Conservation (phyloP, 1,284 basidiomycete genomes). For the Apiotrichum akiyoshidainum region DNA sequence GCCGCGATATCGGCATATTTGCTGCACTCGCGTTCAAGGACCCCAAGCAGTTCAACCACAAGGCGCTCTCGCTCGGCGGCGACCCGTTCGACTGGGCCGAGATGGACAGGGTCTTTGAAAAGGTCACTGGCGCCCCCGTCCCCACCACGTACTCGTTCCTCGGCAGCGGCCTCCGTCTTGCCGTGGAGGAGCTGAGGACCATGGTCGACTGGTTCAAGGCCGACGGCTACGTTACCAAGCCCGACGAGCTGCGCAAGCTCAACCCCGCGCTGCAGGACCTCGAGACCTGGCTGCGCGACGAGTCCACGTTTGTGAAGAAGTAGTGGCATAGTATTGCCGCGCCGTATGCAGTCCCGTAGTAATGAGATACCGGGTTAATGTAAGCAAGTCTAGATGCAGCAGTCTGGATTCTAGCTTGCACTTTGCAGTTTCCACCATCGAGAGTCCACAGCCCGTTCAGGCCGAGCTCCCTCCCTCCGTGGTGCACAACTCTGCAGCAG, state of each 20-base stretch:
- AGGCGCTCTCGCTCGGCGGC: slow-evolving; percentile 25
- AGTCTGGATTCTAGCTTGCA: too few species aligned
- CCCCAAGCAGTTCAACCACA: slow-evolving; percentile 8
- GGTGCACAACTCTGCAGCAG: too few species aligned
- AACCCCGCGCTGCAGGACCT: slow-evolving; percentile 6
- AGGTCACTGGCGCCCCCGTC: slow-evolving; percentile 18
- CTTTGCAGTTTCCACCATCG: too few species aligned
- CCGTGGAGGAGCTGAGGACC: slow-evolving; percentile 6
- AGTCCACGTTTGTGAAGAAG: slow-evolving; percentile 8
- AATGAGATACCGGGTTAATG: too few species aligned
- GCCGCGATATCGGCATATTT: slow-evolving; percentile 26
- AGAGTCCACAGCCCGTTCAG: too few species aligned
- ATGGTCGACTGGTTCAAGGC: slow-evolving; percentile 19
- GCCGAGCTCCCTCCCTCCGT: too few species aligned
- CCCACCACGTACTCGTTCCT: slow-evolving; percentile 23
- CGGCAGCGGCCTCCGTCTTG: background rate
- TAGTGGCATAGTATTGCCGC: too few species aligned
- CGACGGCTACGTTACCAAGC: slow-evolving; percentile 17
- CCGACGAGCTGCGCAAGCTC: background rate
- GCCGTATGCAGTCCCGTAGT: too few species aligned
- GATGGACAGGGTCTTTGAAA: slow-evolving; percentile 17
- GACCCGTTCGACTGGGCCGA: slow-evolving; percentile 25
- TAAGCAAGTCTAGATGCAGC: too few species aligned
- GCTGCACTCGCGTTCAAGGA: slow-evolving; percentile 23
- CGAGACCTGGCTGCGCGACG: slow-evolving; percentile 10